phyloP scores from a whole-genome alignment of 2,329 filamentous ascomycete species.

The Botryotinia globosa region DNA sequence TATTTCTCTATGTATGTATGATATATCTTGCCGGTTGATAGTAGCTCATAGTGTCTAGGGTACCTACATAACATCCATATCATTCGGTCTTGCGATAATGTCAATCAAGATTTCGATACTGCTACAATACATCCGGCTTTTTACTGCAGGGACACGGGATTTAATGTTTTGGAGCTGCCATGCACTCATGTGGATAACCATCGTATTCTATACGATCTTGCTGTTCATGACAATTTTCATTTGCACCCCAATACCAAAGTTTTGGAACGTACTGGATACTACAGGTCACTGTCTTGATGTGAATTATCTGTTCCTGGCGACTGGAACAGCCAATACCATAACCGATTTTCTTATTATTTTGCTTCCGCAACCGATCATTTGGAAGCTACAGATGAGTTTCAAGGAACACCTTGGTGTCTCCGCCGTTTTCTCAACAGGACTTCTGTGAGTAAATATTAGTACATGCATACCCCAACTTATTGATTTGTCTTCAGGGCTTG shows the following conservation, averaged over 20 bases:
- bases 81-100: slow-evolving; percentile 8
- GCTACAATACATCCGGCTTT: slow-evolving; percentile 3
- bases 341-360: slow-evolving; percentile 6
- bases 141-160: background rate
- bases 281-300: background rate
- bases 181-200: background rate
- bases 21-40: background rate
- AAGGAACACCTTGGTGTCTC: slow-evolving; percentile 10
- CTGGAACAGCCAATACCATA: background rate
- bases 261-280: background rate
- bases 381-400: slow-evolving; percentile 6
- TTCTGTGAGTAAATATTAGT: background rate
- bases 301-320: background rate
- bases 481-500: background rate
- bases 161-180: slow-evolving; percentile 9
- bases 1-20: background rate
- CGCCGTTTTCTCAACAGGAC: background rate
- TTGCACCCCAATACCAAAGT: background rate
- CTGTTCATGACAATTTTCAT: slow-evolving; percentile 4
- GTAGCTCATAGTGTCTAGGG: background rate
- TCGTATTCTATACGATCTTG: background rate
- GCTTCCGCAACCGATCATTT: background rate
- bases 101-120: slow-evolving; percentile 9
- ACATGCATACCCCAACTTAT: rapidly evolving
- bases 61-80: slow-evolving; percentile 5